Conservation (phyloP, 768 basidiomycete genomes). For the Botryobasidium botryosum region DNA sequence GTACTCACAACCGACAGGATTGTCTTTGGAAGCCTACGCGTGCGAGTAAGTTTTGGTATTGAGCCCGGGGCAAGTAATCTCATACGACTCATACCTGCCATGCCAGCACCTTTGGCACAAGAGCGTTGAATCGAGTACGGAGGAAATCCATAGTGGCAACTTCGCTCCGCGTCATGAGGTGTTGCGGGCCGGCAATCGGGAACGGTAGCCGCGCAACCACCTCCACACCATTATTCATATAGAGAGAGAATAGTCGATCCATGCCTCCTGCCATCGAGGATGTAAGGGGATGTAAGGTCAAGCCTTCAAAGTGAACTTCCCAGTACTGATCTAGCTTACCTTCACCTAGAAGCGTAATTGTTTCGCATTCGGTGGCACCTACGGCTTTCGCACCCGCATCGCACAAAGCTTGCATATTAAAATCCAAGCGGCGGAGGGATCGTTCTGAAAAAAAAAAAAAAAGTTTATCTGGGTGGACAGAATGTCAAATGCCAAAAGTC, state of each 20-base stretch:
- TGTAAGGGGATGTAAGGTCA: not conserved
- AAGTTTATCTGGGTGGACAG: not conserved
- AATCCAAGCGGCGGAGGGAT: not conserved
- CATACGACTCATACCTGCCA: too few species aligned
- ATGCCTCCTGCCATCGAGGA: conserved; percentile 19
- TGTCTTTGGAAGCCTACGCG: too few species aligned
- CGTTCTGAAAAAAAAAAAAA: not conserved
- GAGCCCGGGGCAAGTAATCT: too few species aligned
- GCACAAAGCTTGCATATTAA: not conserved
- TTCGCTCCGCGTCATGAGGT: conserved; percentile 29
- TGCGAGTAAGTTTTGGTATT: too few species aligned
- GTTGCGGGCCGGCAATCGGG: conserved; percentile 23
- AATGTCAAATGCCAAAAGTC: not conserved
- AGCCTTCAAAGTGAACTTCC: not conserved
- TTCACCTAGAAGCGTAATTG: not conserved
- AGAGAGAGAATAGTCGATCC: conserved; percentile 27
- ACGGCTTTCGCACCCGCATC: not conserved
- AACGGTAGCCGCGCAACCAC: conserved; percentile 30
- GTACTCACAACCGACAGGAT: too few species aligned
- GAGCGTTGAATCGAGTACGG: conserved; percentile 21
- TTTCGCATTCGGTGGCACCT: not conserved
- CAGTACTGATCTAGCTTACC: not conserved
- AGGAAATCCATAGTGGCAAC: conserved; percentile 31
- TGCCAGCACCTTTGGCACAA: too few species aligned
- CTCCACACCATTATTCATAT: conserved; percentile 21